Evolutionary conservation across 768 basidiomycete genomes (phyloP).

Genomic region (Leccinum fibrillosum): DNA sequence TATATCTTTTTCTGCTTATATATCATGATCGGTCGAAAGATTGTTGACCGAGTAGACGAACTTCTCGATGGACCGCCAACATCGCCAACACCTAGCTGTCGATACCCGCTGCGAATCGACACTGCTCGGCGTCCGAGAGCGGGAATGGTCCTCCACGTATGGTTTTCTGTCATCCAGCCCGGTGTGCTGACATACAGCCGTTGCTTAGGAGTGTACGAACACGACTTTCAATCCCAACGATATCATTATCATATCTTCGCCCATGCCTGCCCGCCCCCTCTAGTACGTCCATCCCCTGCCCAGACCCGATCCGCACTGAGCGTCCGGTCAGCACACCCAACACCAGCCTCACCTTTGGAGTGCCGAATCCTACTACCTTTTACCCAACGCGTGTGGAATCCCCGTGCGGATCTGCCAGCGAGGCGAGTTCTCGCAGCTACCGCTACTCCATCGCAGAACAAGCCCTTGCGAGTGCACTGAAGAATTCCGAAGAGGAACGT

Average conservation of each 20-base stretch:
- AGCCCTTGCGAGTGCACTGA: slow-evolving; percentile 36
- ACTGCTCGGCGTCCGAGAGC: slow-evolving; percentile 2
- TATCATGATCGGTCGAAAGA: slow-evolving; percentile 25
- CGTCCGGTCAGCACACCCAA: slow-evolving; percentile 22
- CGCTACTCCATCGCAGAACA: slow-evolving; percentile 47
- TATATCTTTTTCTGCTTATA: slow-evolving; percentile 9
- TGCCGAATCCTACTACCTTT: slow-evolving; percentile 12
- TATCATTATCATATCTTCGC: neutral
- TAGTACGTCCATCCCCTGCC: slow-evolving; percentile 21
- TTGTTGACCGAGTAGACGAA: slow-evolving; percentile 26
- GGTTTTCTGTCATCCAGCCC: neutral
- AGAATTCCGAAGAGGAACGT: slow-evolving; percentile 32
- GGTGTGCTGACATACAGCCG: neutral
- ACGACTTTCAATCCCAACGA: slow-evolving; percentile 3
- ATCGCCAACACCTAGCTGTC: neutral
- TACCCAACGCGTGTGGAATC: slow-evolving; percentile 12
- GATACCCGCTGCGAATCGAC: slow-evolving; percentile 16
- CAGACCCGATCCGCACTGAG: slow-evolving; percentile 13
- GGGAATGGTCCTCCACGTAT: slow-evolving; percentile 11
- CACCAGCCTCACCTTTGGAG: slow-evolving; percentile 14
- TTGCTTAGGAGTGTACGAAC: slow-evolving; percentile 24
- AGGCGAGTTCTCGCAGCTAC: slow-evolving; percentile 29
- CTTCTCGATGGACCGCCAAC: slow-evolving; percentile 10
- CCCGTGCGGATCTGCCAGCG: slow-evolving; percentile 27
- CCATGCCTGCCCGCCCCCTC: slow-evolving; percentile 1